Evolutionary conservation across 1,139 yeast species (phyloP).

Genomic region (Protomyces macrosporus): DNA sequence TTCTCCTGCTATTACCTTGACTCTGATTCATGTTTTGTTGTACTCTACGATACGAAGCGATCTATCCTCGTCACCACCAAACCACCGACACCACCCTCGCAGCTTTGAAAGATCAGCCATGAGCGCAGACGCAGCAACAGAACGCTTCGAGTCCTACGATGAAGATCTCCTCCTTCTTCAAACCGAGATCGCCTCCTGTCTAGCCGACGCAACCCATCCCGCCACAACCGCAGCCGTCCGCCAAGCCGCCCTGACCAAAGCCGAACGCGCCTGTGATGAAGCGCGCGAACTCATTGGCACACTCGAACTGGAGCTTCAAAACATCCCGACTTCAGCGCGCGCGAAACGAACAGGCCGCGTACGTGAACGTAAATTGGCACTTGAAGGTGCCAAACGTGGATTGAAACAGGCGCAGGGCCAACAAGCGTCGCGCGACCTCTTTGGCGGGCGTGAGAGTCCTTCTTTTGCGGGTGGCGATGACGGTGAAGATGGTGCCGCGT

Average conservation of each 20-base stretch:
- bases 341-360: constrained; percentile 64
- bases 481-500: constrained; percentile 45
- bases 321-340: constrained; percentile 65
- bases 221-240: constrained; percentile 42
- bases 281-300: constrained; percentile 61
- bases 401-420: constrained; percentile 18
- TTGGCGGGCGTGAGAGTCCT: constrained; percentile 45
- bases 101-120: too few species aligned
- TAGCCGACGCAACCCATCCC: constrained; percentile 3
- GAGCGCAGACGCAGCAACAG: background rate
- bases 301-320: constrained; percentile 73
- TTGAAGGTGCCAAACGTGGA: constrained; percentile 30
- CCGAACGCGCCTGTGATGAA: constrained; percentile 68
- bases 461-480: constrained; percentile 28
- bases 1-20: too few species aligned
- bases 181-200: constrained; percentile 4
- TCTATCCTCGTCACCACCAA: too few species aligned
- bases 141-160: constrained; percentile 20
- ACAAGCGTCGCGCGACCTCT: constrained; percentile 45
- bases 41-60: too few species aligned
- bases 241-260: constrained; percentile 50
- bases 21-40: too few species aligned
- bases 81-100: too few species aligned
- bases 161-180: constrained; percentile 14
- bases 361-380: constrained; percentile 53